Base-by-base conservation (phyloP, 257 asterid genomes). In the Solanum piurae region DNA sequence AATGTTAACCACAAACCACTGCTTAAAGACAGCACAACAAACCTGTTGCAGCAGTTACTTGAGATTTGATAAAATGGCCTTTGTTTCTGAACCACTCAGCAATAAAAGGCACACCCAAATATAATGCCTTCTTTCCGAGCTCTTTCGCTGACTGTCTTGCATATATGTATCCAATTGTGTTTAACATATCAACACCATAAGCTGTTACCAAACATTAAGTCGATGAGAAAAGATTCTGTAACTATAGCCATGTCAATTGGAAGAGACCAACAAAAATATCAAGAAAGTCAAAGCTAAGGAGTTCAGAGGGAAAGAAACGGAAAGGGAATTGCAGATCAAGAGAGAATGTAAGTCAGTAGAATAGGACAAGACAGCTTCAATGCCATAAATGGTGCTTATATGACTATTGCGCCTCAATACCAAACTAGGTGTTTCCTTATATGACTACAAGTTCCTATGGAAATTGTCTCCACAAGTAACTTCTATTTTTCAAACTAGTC, bases 1-100 rank as follows among this genome's bases (percentile, higher is more conserved):
- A 38, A 72, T 34, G 87, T 62, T 31, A 62, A 87, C 31, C 44
- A 84, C 34, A 66, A 29, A 87, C 29, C 52, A 68, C 85, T n/a
- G 64, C 44, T 66, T 44, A 34, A 55, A 83, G 49, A 60, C 27
- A 68, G 83, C 21, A 77, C 86, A 46, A 90, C 91, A 77, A 89
- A 97, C 99, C 99, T 90, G 99, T 96, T 84, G 99, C 99, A 76
- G 99, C 99, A 71, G 99, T 97, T 74, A 97, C 98, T 94, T 96
- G 99, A 89, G 99, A 97, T 94, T 96, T 96, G 88, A 97, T 95
- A 88, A 93, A 94, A 87, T 96, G 99, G 84, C 99, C 99, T 95
- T 96, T 97, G 92, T 94, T 95, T 90, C 99, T 93, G 95, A 97
- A 96, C 99, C 99, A 97, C 92, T 97, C 99, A 29, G 98, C 99